These are phyloP conservation scores for Pythium monospermum DNA, from an alignment of 352 stramenopile species.

Conservation along the genomic window DNA sequence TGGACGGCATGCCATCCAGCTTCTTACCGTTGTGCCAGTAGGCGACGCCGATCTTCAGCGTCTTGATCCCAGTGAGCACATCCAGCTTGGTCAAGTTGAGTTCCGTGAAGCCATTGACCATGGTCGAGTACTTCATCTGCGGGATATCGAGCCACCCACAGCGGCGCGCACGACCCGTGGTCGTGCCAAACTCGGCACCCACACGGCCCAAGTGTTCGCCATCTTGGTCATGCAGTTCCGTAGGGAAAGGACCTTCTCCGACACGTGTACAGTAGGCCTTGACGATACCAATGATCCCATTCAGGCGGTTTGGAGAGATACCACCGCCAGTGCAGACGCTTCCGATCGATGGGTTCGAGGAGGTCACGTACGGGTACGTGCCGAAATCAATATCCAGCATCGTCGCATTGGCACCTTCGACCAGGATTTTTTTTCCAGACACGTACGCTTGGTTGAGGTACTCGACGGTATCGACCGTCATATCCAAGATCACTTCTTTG, in stretches of 20 bases:
- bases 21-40: constrained; percentile 96
- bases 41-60: constrained; percentile 93
- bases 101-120: constrained; percentile 95
- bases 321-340: constrained; percentile 96
- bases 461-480: constrained; percentile 95
- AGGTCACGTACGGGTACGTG: constrained; percentile 99
- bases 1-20: constrained; percentile 93
- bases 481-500: constrained; percentile 77
- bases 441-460: constrained; percentile 96
- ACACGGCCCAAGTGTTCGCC: constrained; percentile 90
- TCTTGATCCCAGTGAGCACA: constrained; percentile 95
- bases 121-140: constrained; percentile 91
- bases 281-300: constrained; percentile 97
- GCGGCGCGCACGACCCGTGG: constrained; percentile 94
- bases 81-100: constrained; percentile 99
- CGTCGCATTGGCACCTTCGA: constrained; percentile 98
- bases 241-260: constrained; percentile 98
- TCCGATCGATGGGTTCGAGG: constrained; percentile 96
- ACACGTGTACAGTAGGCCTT: constrained; percentile 99
- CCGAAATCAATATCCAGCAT: constrained; percentile 99
- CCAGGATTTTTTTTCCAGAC: constrained; percentile 95
- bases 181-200: constrained; percentile 97
- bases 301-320: constrained; percentile 89
- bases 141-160: constrained; percentile 99
- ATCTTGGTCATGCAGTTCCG: constrained; percentile 92